A percentile compares a stretch with the other conserved stretches of the same genome.
phyloP scores from a whole-genome alignment of 1,284 basidiomycete species.

The Ceratobasidium sp. region DNA sequence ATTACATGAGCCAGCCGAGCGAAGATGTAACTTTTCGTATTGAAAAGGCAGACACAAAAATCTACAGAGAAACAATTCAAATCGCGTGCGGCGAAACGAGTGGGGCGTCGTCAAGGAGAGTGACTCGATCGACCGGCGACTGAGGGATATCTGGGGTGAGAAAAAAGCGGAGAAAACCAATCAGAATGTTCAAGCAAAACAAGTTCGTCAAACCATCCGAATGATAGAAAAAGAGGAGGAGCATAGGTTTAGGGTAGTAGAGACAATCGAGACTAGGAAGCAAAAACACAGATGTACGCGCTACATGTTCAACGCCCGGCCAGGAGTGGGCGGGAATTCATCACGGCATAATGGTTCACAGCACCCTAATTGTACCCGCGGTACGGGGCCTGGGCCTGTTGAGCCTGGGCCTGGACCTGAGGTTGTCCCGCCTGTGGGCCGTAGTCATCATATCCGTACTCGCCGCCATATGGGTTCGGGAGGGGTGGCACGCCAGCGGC shows the following conservation, averaged over 20 bases:
- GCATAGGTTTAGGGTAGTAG: not conserved
- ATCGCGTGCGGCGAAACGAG: constrained; percentile 32
- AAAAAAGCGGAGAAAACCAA: not conserved
- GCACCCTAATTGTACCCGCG: constrained; percentile 8
- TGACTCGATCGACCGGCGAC: constrained; percentile 37
- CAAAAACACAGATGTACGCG: constrained; percentile 34
- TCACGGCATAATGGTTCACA: constrained; percentile 12
- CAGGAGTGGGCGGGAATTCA: not conserved
- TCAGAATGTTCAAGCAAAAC: constrained; percentile 25
- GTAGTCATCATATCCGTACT: constrained; percentile 28
- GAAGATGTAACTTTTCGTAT: not conserved
- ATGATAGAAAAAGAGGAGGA: not conserved
- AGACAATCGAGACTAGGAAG: not conserved
- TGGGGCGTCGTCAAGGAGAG: constrained; percentile 37
- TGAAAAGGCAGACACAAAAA: constrained; percentile 7
- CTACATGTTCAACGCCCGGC: constrained; percentile 36
- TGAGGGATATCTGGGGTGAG: constrained; percentile 28
- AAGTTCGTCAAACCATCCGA: constrained; percentile 24
- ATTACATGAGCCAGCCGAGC: constrained; percentile 3
- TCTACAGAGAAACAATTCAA: constrained; percentile 22
- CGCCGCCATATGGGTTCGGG: constrained; percentile 23
- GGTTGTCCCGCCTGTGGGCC: not conserved
- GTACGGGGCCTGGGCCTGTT: constrained; percentile 23
- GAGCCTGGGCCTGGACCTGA: constrained; percentile 10
- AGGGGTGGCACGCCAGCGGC: constrained; percentile 16